Base-by-base conservation (phyloP, 345 rosid species). In the Salix dunnii region DNA sequence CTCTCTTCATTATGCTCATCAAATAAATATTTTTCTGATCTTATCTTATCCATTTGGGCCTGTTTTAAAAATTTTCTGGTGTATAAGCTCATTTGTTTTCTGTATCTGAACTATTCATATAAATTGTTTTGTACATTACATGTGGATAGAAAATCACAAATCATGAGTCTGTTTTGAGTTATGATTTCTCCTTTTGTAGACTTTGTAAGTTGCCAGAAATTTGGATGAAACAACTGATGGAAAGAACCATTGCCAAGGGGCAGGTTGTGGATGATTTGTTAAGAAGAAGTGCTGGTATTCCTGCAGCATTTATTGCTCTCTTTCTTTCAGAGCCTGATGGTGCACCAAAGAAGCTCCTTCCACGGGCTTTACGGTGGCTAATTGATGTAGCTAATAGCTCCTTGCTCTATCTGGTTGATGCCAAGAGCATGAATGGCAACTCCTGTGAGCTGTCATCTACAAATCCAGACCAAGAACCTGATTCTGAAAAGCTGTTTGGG, bases 271-370 rank as follows among this genome's bases (percentile, higher is more conserved):
- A 95, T 83, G 92, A 95, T 87, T 77, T 95, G 81, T 84, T 95
- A 81, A 86, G 97, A 81, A 93, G 99, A 90, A 95, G 99, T 86
- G 99, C 99, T 14, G 99, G 99, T 70, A 95, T 95, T 81, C 99
- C 99, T 21, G 99, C 99, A 61, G 97, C 97, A 68, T 95, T 91
- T 78, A 90, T 84, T 82, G 97, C 99, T 78, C 80, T 95, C 68
- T 95, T 95, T 82, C 97, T 95, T 28, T 85, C 99, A 69, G 99
- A 95, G 80, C 99, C 97, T 36, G 96, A 89, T 82, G 97, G 96
- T 75, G 85, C 93, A 27, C 99, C 97, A 38, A 95, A 95, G 91
- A 95, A 89, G 88, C 96, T 95, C 78, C 97, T 95, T 64, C 94
- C 95, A 20, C 85, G 70, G 70, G 99, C 97, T 68, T 84, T 95